A percentile compares a stretch with the other conserved stretches of the same genome.
Evolutionary conservation across 164 flowering plant genomes (phyloP).

Genomic region (Magnolia officinalis): DNA sequence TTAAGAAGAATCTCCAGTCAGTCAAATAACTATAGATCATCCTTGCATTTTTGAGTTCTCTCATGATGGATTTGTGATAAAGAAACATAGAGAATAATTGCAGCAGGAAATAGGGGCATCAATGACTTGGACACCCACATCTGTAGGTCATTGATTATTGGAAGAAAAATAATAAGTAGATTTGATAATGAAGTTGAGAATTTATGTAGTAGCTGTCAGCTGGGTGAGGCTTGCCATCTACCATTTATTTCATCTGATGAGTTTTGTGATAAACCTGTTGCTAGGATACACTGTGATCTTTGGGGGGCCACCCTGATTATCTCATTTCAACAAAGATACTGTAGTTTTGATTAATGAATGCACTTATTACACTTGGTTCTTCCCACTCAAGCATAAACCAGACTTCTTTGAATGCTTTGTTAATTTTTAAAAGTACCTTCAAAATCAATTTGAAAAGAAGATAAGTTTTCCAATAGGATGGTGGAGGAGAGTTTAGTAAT

Average conservation of each 20-base stretch:
- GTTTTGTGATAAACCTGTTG: no score
- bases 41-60: background rate
- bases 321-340: no score
- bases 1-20: background rate
- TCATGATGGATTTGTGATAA: background rate
- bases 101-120: no score
- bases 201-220: background rate
- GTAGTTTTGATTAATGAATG: no score
- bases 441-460: no score
- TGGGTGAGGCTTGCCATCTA: background rate
- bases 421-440: no score
- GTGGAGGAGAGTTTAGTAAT: background rate
- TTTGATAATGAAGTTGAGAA: background rate
- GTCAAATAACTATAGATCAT: background rate
- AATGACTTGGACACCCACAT: background rate
- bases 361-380: no score
- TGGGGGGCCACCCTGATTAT: no score
- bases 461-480: no score
- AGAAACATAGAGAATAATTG: background rate
- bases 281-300: no score
- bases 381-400: no score
- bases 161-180: background rate
- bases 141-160: background rate
- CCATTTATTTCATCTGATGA: background rate
- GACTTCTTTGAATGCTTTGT: no score